Percentiles rank a stretch among this genome's conserved stretches.
phyloP scores from a whole-genome alignment of 306 rosid species.

The Mimosa bimucronata region DNA sequence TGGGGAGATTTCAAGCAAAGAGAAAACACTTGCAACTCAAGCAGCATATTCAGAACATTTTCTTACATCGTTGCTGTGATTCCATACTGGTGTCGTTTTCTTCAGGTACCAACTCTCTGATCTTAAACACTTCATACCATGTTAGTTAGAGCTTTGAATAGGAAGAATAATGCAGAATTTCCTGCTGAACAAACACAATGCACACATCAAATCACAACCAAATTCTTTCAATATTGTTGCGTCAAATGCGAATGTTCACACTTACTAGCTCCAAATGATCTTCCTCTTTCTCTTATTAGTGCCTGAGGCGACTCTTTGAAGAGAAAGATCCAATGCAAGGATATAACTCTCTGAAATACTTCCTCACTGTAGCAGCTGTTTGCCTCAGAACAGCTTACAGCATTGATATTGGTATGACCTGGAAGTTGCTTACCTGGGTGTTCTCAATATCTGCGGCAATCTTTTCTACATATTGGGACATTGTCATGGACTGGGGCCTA shows the following conservation, averaged over 20 bases:
- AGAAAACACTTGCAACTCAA: slow-evolving; percentile 38
- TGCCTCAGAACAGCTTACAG: slow-evolving; percentile 55
- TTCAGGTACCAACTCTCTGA: slow-evolving; percentile 48
- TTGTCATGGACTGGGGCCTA: slow-evolving; percentile 76
- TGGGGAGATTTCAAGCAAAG: slow-evolving; percentile 64
- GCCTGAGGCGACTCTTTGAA: slow-evolving; percentile 59
- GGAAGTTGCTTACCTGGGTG: slow-evolving; percentile 48
- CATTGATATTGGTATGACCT: slow-evolving; percentile 36
- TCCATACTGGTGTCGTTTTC: slow-evolving; percentile 67
- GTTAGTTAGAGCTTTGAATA: too few species aligned
- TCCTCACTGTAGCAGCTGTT: slow-evolving; percentile 64
- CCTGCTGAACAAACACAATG: not conserved
- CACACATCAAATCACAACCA: not conserved
- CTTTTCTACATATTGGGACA: slow-evolving; percentile 67
- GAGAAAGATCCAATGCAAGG: slow-evolving; percentile 75
- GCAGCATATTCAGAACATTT: slow-evolving; percentile 46
- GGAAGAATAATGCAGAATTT: too few species aligned
- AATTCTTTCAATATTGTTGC: not conserved
- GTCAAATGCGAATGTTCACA: not conserved
- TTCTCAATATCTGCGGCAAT: slow-evolving; percentile 59
- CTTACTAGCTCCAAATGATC: not conserved
- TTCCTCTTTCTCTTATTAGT: slow-evolving; percentile 38
- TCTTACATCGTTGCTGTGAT: slow-evolving; percentile 54
- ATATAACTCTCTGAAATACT: slow-evolving; percentile 58
- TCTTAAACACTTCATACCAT: slow-evolving; percentile 38